Base-by-base conservation (phyloP, 2,329 filamentous ascomycete genomes). In the Stemphylium vesicarium region DNA sequence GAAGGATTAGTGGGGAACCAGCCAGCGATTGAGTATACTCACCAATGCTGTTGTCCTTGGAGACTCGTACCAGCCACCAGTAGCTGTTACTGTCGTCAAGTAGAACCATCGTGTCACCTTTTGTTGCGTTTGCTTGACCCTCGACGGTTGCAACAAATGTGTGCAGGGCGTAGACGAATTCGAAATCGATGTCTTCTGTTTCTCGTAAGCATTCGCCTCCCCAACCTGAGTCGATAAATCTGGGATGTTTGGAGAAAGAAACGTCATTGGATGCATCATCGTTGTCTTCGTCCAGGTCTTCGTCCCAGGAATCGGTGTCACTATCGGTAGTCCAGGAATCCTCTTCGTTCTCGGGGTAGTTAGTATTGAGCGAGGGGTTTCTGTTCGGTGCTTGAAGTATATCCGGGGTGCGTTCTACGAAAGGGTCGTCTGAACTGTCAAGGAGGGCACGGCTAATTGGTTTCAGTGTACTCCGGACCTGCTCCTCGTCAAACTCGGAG, bases 1-100 rank as follows among this genome's bases (percentile, higher is more conserved):
- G n/a, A 4, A 35, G 0, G 33, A 13, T 43, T 29, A 66, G 59
- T 47, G 11, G 37, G 16, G 15, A 20, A 11, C 24, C 10, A 8
- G 20, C 1, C 1, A n/a, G 18, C 6, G 15, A 33, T 8, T 1
- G 7, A 29, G 24, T 15, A 16, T 13, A 69, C 82, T 57, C 75
- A 88, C 86, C 87, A 76, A 99, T 99, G 74, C 92, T 98, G 75
- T 91, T 96, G 77, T 99, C 95, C 77, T 98, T 98, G 48, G 98
- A 93, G 40, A 99, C 91, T 62, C 94, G 85, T 12, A 99, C 95
- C 57, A 99, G 85, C 95, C 95, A 99, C 95, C 95, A 99, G 77
- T 99, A 99, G 78, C 93, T 98, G 79, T 99, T 99, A 79, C 92
- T 98, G 70, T 99, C 95, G 71, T 99, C 95, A 18, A 99, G 85